phyloP scores from a whole-genome alignment of 306 rosid species.

The Astragalus membranaceus region DNA sequence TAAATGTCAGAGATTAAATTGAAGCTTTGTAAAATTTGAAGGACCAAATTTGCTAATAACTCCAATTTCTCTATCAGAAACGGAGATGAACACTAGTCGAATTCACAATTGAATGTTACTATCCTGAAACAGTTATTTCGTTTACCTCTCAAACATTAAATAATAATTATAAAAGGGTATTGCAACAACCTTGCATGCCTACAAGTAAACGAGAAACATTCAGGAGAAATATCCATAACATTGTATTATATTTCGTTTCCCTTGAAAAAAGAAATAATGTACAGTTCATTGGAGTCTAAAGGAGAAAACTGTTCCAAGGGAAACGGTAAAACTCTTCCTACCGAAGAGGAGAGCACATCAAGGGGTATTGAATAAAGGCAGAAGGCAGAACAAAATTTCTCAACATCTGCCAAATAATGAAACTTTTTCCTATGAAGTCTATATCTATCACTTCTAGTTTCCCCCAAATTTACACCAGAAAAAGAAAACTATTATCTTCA shows the following conservation, averaged over 20 bases:
- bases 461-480: conserved; percentile 3
- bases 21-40: too few species aligned
- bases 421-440: conserved; percentile 2
- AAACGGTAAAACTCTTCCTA: conserved; percentile 1
- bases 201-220: too few species aligned
- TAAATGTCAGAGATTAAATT: too few species aligned
- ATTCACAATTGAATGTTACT: too few species aligned
- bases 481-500: not conserved
- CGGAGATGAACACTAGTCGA: too few species aligned
- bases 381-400: not conserved
- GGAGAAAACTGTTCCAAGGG: not conserved
- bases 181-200: too few species aligned
- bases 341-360: not conserved
- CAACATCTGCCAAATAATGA: not conserved
- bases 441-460: conserved; percentile 9
- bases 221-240: too few species aligned
- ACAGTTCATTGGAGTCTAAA: conserved; percentile 14
- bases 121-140: too few species aligned
- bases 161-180: too few species aligned
- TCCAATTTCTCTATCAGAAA: too few species aligned
- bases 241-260: not conserved
- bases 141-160: too few species aligned
- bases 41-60: too few species aligned
- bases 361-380: not conserved
- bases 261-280: not conserved